These are phyloP conservation scores for Umbelopsis sp. DNA, from an alignment of 192 early-diverging fungal species.

Conservation along the genomic window DNA sequence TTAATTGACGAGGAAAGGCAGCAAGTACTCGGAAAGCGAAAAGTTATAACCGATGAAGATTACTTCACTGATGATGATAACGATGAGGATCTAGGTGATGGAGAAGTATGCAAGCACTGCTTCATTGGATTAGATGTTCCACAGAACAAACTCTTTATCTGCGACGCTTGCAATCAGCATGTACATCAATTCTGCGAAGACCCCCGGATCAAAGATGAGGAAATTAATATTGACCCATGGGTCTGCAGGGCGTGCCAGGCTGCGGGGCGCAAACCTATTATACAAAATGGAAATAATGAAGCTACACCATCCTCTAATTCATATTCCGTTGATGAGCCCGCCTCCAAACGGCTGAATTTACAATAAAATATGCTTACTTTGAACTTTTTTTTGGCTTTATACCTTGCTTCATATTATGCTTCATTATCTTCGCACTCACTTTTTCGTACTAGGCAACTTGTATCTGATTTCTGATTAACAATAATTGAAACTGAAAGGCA, in stretches of 20 bases:
- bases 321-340: not conserved
- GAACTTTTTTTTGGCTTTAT: too few relatives aligned
- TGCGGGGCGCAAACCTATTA: conserved; percentile 1
- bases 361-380: not conserved
- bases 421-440: too few relatives aligned
- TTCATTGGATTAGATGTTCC: conserved; percentile 9
- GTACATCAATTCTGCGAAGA: conserved; percentile 32
- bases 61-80: conserved; percentile 13
- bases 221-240: conserved; percentile 32
- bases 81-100: not conserved
- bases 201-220: conserved; percentile 24
- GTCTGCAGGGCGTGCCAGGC: conserved; percentile 22
- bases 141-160: conserved; percentile 29
- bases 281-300: not conserved
- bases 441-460: too few relatives aligned
- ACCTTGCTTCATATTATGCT: too few relatives aligned
- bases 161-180: conserved; percentile 26
- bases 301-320: not conserved
- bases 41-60: conserved; percentile 2
- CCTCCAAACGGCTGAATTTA: not conserved
- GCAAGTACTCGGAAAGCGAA: not conserved
- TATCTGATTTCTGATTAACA: too few relatives aligned
- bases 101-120: conserved; percentile 21
- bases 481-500: too few relatives aligned
- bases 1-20: not conserved